Base-by-base conservation (phyloP, 1,284 basidiomycete genomes). In the Ustilago cynodontis region DNA sequence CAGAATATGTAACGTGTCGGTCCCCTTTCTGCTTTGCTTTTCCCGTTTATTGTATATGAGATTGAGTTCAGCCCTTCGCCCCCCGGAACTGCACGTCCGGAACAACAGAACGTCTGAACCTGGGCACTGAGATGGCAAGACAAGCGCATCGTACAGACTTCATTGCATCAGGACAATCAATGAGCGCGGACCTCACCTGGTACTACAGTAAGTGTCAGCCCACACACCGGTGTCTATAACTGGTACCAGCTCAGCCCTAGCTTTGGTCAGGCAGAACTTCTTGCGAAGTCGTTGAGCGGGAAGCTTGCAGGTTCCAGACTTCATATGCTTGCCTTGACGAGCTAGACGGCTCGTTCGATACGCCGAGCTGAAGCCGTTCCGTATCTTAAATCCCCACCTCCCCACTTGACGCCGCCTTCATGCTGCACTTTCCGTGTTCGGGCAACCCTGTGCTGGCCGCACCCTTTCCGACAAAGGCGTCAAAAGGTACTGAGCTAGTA, bases 141-240 rank as follows among this genome's bases (percentile, higher is more conserved):
- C 35, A 20, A 35, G 51, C 31, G 51, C 51, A 35, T 37, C 51
- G 31, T 31, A 53, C 51, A 53, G 51, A 53, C 51, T 29, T 37
- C 33, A 20, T 22, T 18, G 49, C 49, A 29, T 51, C 49, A 28
- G 35, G 24, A 28, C 24, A 51, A 45, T 51, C 49, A 29, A 29
- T 24, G 10, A 51, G 49, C 49, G 14, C 29, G 26, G 43, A 45
- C 43, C 43, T 45, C 22, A 8, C n/a, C 43, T 22, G 43, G 43
- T 4, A 9, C 16, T 45, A 22, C n/a, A n/a, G n/a, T n/a, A n/a
- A n/a, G n/a, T n/a, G n/a, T 16, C 43, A 45, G 22, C 22, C 7
- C 18, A 20, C 18, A 20, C 43, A 45, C 43, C 43, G 43, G 43
- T 22, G 43, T 45, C 43, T 20, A 22, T 22, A 45, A n/a, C n/a